A percentile compares a stretch with the other conserved stretches of the same genome.
phyloP scores from a whole-genome alignment of 441 rosid genomes.

The Manihot esculenta region DNA sequence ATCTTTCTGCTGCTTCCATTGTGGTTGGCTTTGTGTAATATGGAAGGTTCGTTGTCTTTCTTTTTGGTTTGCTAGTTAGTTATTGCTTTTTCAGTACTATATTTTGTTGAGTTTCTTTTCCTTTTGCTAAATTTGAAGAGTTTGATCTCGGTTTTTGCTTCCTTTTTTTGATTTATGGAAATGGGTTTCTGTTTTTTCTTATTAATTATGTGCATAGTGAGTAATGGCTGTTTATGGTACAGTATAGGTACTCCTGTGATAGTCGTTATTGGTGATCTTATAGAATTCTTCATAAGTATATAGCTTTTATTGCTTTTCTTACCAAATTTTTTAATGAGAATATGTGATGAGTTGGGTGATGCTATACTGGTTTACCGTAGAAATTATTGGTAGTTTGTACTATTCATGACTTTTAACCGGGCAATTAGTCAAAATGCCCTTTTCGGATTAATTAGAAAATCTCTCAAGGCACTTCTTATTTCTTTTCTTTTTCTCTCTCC shows the following conservation, averaged over 20 bases:
- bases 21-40: conserved; percentile 58
- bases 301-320: conserved; percentile 12
- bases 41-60: conserved; percentile 62
- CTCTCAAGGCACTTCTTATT: conserved; percentile 1
- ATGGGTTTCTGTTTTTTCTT: conserved; percentile 8
- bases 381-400: conserved; percentile 9
- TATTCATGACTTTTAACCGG: conserved; percentile 17
- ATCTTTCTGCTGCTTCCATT: conserved; percentile 47
- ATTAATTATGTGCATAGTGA: conserved; percentile 7
- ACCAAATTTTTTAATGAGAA: background rate
- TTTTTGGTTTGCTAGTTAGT: too few species aligned
- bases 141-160: conserved; percentile 26
- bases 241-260: conserved; percentile 14
- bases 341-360: conserved; percentile 9
- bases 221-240: conserved; percentile 4
- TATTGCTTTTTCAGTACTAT: background rate
- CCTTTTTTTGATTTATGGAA: conserved; percentile 22
- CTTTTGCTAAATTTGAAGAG: conserved; percentile 8
- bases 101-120: conserved; percentile 4
- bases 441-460: conserved; percentile 16
- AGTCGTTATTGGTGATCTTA: conserved; percentile 12
- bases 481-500: background rate
- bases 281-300: conserved; percentile 14
- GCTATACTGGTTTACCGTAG: conserved; percentile 11
- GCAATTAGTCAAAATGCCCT: conserved; percentile 13